Evolutionary conservation across 768 basidiomycete genomes (phyloP).

Genomic region (Mycena metata): DNA sequence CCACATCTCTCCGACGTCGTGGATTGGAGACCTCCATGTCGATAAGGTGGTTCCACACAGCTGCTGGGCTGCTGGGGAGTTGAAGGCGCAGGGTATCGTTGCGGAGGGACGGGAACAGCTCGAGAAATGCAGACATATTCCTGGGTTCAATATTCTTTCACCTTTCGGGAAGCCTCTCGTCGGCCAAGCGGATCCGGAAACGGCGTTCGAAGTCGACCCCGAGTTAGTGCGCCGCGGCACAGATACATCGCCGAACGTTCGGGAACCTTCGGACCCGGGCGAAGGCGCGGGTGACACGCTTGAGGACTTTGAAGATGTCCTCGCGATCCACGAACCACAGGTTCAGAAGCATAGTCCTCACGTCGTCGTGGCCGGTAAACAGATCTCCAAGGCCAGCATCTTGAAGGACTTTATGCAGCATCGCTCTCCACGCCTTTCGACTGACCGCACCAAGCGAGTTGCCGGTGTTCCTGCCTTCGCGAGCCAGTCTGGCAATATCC

Average conservation of each 20-base stretch:
- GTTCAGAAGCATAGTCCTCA: slow-evolving; percentile 10
- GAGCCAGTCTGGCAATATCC: not conserved
- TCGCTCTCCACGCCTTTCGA: slow-evolving; percentile 3
- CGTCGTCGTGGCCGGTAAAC: slow-evolving; percentile 9
- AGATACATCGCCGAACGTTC: not conserved
- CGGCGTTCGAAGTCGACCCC: not conserved
- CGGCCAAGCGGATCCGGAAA: not conserved
- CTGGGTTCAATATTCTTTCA: slow-evolving; percentile 7
- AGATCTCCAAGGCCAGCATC: slow-evolving; percentile 7
- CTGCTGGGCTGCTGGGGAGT: slow-evolving; percentile 46
- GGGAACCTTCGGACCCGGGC: not conserved
- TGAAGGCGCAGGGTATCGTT: not conserved
- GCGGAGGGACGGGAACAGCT: not conserved
- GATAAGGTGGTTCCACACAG: slow-evolving; percentile 42
- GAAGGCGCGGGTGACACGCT: not conserved
- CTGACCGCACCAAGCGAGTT: slow-evolving; percentile 4
- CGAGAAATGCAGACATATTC: not conserved
- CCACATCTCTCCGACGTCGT: slow-evolving; percentile 53
- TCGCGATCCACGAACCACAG: not conserved
- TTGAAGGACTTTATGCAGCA: slow-evolving; percentile 12
- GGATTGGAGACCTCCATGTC: slow-evolving; percentile 49
- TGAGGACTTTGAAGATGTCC: slow-evolving; percentile 4
- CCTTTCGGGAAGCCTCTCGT: slow-evolving; percentile 3
- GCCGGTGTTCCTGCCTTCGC: slow-evolving; percentile 14
- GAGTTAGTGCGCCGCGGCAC: not conserved